phyloP scores from a whole-genome alignment of 1,284 basidiomycete species.

The Salmacisia buchloeana region DNA sequence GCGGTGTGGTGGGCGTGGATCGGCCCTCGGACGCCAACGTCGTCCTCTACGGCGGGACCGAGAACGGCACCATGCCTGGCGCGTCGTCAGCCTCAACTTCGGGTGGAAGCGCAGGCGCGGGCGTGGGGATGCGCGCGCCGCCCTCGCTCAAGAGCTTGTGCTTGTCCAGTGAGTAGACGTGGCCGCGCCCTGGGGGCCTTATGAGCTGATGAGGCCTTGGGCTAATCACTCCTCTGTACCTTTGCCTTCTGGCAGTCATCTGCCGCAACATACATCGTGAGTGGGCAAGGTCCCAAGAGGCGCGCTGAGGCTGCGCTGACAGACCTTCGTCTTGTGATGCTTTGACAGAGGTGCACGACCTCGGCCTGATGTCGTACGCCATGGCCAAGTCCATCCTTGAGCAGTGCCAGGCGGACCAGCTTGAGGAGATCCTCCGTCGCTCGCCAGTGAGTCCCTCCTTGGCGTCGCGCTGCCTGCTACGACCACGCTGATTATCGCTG shows the following conservation, averaged over 20 bases:
- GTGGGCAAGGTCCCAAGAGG: too few species aligned
- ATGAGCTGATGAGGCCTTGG: conserved; percentile 11
- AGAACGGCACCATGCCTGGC: neutral
- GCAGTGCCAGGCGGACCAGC: conserved; percentile 39
- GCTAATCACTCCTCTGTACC: conserved; percentile 15
- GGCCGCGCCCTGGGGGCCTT: neutral
- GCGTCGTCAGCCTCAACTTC: neutral
- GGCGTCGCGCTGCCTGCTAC: neutral
- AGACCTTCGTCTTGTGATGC: neutral
- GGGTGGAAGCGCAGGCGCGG: neutral
- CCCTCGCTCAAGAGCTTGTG: neutral
- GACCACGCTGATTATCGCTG: neutral
- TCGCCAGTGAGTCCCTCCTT: conserved; percentile 24
- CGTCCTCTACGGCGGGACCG: too few species aligned
- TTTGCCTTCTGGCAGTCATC: conserved; percentile 27
- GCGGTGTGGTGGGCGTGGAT: too few species aligned
- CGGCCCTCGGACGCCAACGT: too few species aligned
- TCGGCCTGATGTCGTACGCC: conserved; percentile 43
- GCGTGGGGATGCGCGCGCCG: neutral
- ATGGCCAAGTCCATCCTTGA: conserved; percentile 38
- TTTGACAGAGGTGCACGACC: conserved; percentile 28
- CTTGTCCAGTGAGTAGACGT: neutral
- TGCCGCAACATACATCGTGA: conserved; percentile 30
- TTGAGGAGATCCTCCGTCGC: conserved; percentile 31
- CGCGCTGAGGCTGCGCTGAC: neutral